Conservation (phyloP, 371 early-diverging fungal genomes). For the Funneliformis caledonium region DNA sequence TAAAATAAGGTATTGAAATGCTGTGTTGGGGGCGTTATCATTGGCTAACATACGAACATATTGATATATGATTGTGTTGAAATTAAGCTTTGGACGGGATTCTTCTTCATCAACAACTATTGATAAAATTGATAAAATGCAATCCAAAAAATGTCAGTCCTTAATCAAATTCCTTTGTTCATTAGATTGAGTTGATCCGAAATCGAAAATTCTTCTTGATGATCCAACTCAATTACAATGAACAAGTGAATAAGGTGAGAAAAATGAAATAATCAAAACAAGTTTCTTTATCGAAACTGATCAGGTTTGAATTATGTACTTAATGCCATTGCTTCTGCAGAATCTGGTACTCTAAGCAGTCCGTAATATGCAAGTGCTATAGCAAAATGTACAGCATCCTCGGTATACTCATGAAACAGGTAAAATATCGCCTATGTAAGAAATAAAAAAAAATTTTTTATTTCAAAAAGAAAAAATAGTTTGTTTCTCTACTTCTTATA, state of each 20-base stretch:
- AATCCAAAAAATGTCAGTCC: neutral
- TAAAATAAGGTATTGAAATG: conserved; percentile 27
- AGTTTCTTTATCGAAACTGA: neutral
- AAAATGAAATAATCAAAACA: neutral
- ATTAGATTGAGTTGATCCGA: neutral
- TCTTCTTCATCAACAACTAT: conserved; percentile 11
- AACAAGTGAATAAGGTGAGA: neutral
- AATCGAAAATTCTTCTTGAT: neutral
- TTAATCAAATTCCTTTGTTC: neutral
- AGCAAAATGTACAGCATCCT: conserved; percentile 92
- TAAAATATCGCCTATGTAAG: conserved; percentile 71
- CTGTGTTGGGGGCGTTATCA: neutral
- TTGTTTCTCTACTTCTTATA: neutral
- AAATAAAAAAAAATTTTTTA: neutral
- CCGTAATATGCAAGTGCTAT: conserved; percentile 82
- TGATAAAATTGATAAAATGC: neutral
- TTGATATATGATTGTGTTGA: conserved; percentile 21
- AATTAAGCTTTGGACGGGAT: conserved; percentile 24
- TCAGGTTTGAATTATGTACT: neutral
- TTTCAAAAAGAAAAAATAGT: neutral
- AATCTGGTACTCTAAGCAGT: conserved; percentile 71
- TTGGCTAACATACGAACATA: conserved; percentile 11
- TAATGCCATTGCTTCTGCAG: conserved; percentile 41
- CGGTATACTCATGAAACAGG: conserved; percentile 63
- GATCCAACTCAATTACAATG: neutral